phyloP scores from a whole-genome alignment of 441 rosid genomes.

The Adansonia gregorii region DNA sequence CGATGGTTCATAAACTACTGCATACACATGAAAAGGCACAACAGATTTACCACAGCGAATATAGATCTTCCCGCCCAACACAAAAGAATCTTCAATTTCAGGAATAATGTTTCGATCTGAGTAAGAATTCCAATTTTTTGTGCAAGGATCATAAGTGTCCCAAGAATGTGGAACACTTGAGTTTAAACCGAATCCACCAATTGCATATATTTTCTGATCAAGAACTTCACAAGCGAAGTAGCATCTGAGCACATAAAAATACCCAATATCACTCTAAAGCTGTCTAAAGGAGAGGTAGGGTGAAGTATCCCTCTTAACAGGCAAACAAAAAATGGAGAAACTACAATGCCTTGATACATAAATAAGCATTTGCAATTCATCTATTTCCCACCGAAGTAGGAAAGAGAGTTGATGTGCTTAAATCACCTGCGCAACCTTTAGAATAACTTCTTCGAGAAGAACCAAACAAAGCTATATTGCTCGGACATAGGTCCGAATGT shows the following conservation, averaged over 20 bases:
- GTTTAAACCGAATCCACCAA: slow-evolving; percentile 70
- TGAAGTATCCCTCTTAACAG: background rate
- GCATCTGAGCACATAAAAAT: slow-evolving; percentile 55
- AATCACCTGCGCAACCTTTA: background rate
- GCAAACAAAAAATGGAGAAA: slow-evolving; percentile 17
- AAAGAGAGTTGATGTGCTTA: background rate
- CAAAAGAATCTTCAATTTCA: slow-evolving; percentile 69
- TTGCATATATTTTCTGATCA: slow-evolving; percentile 61
- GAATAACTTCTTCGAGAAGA: background rate
- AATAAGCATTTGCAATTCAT: background rate
- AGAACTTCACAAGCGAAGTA: slow-evolving; percentile 73
- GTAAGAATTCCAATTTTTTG: slow-evolving; percentile 48
- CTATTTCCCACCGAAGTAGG: background rate
- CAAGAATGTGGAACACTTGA: slow-evolving; percentile 54
- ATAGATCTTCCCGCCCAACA: slow-evolving; percentile 67
- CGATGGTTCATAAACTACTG: slow-evolving; percentile 53
- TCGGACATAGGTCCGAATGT: no score
- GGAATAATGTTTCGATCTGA: slow-evolving; percentile 46
- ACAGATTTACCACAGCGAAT: slow-evolving; percentile 50
- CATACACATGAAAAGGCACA: slow-evolving; percentile 38
- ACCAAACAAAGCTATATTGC: background rate
- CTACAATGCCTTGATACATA: background rate
- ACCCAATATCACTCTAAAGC: slow-evolving; percentile 17
- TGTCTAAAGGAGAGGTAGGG: background rate
- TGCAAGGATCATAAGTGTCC: slow-evolving; percentile 63